phyloP scores from a whole-genome alignment of 306 rosid species.

The Luffa aegyptiaca region DNA sequence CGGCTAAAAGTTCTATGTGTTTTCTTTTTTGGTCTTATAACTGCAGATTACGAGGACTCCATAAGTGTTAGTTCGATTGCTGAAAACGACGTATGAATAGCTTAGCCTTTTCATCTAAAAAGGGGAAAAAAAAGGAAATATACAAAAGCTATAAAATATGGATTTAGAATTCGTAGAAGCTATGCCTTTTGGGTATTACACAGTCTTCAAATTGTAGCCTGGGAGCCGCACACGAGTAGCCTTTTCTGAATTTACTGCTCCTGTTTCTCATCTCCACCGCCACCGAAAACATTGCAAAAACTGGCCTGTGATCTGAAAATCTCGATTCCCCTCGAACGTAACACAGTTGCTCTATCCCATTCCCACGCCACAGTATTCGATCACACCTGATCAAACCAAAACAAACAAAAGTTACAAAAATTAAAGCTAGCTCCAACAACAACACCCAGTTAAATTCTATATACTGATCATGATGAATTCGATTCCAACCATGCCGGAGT shows the following conservation, averaged over 20 bases:
- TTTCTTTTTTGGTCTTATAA: too few species aligned
- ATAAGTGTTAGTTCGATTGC: too few species aligned
- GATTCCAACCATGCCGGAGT: slow-evolving; percentile 68
- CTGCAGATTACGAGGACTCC: background rate
- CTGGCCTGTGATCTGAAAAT: slow-evolving; percentile 84
- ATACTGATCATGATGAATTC: too few species aligned
- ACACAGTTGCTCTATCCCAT: slow-evolving; percentile 51
- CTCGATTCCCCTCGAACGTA: slow-evolving; percentile 77
- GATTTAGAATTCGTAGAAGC: slow-evolving; percentile 51
- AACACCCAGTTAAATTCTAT: too few species aligned
- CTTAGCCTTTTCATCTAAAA: background rate
- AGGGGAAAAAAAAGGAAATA: background rate
- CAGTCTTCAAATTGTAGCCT: slow-evolving; percentile 46
- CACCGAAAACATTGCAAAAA: slow-evolving; percentile 63
- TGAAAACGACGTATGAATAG: background rate
- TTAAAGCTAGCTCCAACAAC: too few species aligned
- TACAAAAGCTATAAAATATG: background rate
- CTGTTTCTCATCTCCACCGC: slow-evolving; percentile 39
- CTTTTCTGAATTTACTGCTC: slow-evolving; percentile 55
- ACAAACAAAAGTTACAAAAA: too few species aligned
- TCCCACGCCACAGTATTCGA: slow-evolving; percentile 76
- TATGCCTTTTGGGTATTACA: slow-evolving; percentile 60
- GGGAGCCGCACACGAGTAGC: slow-evolving; percentile 48
- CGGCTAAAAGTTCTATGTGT: background rate
- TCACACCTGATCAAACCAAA: slow-evolving; percentile 49